Base-by-base conservation (phyloP, 2,329 filamentous ascomycete genomes). In the Massarina eburnea region DNA sequence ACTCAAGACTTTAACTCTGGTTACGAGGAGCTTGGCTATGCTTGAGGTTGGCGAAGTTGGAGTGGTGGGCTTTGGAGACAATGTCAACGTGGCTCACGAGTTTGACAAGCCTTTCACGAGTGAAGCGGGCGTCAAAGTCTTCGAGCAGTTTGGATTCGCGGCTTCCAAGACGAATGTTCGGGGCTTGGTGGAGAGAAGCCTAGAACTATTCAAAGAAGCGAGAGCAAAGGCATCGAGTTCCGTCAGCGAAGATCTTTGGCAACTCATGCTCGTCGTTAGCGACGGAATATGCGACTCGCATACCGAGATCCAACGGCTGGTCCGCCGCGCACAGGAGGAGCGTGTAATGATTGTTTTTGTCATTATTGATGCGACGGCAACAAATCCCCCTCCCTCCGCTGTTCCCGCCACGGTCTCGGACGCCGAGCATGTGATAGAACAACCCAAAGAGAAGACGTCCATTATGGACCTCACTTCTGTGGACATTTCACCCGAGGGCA, bases 281-380 rank as follows among this genome's bases (percentile, higher is more conserved):
- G 94, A 99, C 62, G 94, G 95, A 8, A 83, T 97, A 19, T 96
- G 91, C 56, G 90, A 95, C 41, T 86, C 91, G 38, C 92, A 97
- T 68, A 89, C 91, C 15, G 79, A 82, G 4, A 91, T 99, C 57
- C 81, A 88, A 14, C 79, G 89, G 4, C 79, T 97, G 18, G 83
- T 99, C 9, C 80, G 94, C 8, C 86, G 92, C 71, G 92, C 94
- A 1, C 84, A 91, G 62, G 91, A 96, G 70, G 89, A 96, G 72
- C 80, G 91, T 14, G 95, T 99, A 66, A 96, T 99, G 89, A 85
- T 97, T 52, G 92, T 99, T 5, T 99, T 99, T 69, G 89, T 99
- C 59, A 88, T 99, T 61, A 90, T 99, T 64, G 94, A 99, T 74
- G 78, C 82, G 35, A 65, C 59, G 1, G 56, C 66, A 3, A 51